Conservation (phyloP, 2,329 filamentous ascomycete genomes). For the Talaromyces sp. region DNA sequence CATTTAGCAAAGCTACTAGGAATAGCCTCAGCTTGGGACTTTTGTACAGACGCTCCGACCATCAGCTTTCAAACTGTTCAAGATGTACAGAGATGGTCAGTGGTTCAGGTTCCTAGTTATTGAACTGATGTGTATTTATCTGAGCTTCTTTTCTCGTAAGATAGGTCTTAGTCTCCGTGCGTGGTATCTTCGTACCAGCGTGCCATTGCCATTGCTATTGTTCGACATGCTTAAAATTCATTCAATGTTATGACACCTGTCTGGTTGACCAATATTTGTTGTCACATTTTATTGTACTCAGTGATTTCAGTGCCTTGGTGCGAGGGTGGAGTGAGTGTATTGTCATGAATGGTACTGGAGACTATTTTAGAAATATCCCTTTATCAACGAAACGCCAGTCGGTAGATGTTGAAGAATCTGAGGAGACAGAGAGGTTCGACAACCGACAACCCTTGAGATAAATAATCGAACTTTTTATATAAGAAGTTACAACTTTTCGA, state of each 20-base stretch:
- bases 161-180: not conserved
- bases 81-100: not conserved
- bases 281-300: not conserved
- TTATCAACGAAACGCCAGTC: not conserved
- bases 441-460: not conserved
- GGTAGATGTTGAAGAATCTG: no score
- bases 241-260: not conserved
- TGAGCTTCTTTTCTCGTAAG: not conserved
- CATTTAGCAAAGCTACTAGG: not conserved
- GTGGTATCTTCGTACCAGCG: not conserved
- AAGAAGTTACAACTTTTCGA: not conserved
- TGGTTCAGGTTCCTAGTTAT: not conserved
- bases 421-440: not conserved
- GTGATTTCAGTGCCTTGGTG: not conserved
- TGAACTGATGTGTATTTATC: no score
- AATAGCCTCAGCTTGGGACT: not conserved
- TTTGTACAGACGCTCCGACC: not conserved
- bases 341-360: not conserved
- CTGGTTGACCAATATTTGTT: not conserved
- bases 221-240: not conserved
- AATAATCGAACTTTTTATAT: not conserved
- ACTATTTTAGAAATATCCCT: not conserved
- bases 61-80: not conserved
- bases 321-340: not conserved
- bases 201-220: not conserved